These are phyloP conservation scores for Breviolum minutum DNA, from an alignment of 73 alveolate genomes.

Conservation along the genomic window DNA sequence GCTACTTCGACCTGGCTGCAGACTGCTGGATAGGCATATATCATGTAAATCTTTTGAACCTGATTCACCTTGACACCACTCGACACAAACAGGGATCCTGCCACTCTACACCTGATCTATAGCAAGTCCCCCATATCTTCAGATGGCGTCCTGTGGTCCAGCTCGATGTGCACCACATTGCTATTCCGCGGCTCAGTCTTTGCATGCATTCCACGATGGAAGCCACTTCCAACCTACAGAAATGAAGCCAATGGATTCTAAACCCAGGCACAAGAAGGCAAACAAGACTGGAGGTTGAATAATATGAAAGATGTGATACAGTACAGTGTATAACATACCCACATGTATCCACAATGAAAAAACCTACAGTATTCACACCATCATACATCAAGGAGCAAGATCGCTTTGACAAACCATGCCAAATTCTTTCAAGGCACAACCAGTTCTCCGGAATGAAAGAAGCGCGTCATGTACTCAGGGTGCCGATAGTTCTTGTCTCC, in stretches of 20 bases:
- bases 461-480: conserved; percentile 79
- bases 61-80: too few relatives aligned
- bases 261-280: neutral
- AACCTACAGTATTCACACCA: too few relatives aligned
- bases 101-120: too few relatives aligned
- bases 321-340: too few relatives aligned
- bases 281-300: too few relatives aligned
- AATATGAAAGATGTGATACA: too few relatives aligned
- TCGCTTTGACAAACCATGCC: neutral
- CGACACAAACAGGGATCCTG: too few relatives aligned
- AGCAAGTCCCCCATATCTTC: neutral
- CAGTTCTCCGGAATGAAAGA: conserved; percentile 49
- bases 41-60: too few relatives aligned
- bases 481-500: conserved; percentile 83
- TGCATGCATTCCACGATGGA: conserved; percentile 74
- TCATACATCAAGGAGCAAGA: too few relatives aligned
- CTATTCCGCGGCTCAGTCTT: conserved; percentile 86
- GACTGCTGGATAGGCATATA: too few relatives aligned
- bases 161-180: conserved; percentile 41
- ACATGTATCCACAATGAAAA: too few relatives aligned
- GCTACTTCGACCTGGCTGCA: too few relatives aligned
- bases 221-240: conserved; percentile 57
- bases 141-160: conserved; percentile 51
- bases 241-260: neutral
- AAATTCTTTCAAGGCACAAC: neutral